A percentile compares a stretch with the other conserved stretches of the same genome.
phyloP scores from a whole-genome alignment of 768 basidiomycete genomes.

The Termitomyces sp. region DNA sequence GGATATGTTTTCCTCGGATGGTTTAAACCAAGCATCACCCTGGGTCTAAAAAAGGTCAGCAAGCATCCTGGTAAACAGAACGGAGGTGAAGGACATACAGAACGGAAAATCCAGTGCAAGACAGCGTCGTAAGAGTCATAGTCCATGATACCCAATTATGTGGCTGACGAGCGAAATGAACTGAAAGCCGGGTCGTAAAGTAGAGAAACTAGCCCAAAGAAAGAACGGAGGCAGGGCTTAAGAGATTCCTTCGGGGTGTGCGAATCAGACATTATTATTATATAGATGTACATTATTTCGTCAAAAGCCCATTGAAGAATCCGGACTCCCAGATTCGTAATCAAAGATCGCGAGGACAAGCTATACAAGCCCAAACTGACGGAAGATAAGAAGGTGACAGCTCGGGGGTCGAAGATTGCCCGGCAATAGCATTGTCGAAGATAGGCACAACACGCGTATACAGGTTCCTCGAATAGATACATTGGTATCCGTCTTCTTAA shows the following conservation, averaged over 20 bases:
- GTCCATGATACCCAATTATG: conserved; percentile 46
- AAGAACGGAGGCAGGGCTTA: conserved; percentile 24
- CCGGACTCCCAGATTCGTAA: conserved; percentile 23
- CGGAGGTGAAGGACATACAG: conserved; percentile 34
- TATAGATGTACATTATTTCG: conserved; percentile 18
- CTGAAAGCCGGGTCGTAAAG: conserved; percentile 27
- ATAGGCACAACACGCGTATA: conserved; percentile 18
- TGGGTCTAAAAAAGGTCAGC: conserved; percentile 47
- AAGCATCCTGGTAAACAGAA: conserved; percentile 7
- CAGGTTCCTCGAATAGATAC: conserved; percentile 19
- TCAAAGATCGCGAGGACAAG: conserved; percentile 26
- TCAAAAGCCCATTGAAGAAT: conserved; percentile 16
- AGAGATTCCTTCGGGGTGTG: conserved; percentile 23
- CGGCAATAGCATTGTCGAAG: conserved; percentile 15
- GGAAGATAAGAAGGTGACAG: conserved; percentile 18
- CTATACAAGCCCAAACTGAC: conserved; percentile 19
- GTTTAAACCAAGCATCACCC: conserved; percentile 83
- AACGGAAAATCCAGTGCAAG: conserved; percentile 74
- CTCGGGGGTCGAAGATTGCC: conserved; percentile 7
- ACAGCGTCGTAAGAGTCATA: conserved; percentile 80
- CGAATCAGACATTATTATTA: conserved; percentile 26
- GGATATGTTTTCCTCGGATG: conserved; percentile 74
- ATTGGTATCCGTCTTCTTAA: conserved; percentile 20
- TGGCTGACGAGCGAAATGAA: conserved; percentile 23
- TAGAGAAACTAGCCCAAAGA: conserved; percentile 26